A percentile compares a stretch with the other conserved stretches of the same genome.
Evolutionary conservation across 306 rosid species (phyloP).

Genomic region (Glycyrrhiza uralensis): DNA sequence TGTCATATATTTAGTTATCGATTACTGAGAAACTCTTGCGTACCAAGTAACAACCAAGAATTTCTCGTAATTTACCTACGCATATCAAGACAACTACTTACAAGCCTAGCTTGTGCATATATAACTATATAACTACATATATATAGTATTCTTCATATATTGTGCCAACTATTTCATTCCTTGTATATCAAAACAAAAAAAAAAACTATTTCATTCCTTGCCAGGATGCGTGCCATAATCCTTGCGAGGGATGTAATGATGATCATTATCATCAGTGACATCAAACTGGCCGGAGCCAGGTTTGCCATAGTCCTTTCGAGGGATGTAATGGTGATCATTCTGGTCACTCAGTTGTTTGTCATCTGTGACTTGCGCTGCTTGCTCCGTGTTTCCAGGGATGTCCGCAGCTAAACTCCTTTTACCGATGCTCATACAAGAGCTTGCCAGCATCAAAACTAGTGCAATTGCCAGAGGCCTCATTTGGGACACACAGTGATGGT

Average conservation of each 20-base stretch:
- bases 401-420: background rate
- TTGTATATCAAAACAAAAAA: no score
- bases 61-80: no score
- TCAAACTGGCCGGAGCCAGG: background rate
- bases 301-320: background rate
- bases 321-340: slow-evolving; percentile 14
- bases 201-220: background rate
- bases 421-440: background rate
- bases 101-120: no score
- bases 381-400: background rate
- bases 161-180: no score
- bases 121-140: no score
- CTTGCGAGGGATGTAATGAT: slow-evolving; percentile 30
- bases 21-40: no score
- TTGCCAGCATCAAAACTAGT: slow-evolving; percentile 13
- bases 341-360: background rate
- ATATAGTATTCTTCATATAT: no score
- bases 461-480: slow-evolving; percentile 30
- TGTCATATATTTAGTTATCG: no score
- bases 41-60: no score
- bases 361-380: background rate
- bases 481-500: background rate
- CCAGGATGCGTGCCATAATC: slow-evolving; percentile 19
- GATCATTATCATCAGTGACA: slow-evolving; percentile 18
- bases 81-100: no score